Conservation (phyloP, 2,329 filamentous ascomycete genomes). For the Xylaria hypoxylon region DNA sequence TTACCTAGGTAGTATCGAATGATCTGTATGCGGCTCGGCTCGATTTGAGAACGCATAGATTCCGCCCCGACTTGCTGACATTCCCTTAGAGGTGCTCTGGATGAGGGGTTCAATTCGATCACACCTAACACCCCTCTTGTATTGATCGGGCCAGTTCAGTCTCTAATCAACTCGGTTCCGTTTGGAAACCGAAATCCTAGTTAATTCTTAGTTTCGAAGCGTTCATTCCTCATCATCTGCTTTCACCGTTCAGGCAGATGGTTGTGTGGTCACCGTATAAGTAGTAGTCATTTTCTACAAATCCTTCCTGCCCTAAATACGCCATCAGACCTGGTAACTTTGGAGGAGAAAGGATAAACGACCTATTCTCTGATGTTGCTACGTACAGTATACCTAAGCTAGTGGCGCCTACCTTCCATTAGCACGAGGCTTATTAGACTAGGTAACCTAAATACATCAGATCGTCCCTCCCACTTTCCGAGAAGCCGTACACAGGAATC, state of each 20-base stretch:
- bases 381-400: background rate
- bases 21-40: background rate
- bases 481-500: background rate
- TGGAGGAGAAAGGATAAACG: constrained; percentile 6
- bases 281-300: background rate
- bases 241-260: background rate
- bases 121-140: background rate
- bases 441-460: constrained; percentile 16
- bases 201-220: background rate
- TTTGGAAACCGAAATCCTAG: background rate
- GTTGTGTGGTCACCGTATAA: background rate
- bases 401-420: constrained; percentile 16
- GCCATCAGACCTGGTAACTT: background rate
- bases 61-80: background rate
- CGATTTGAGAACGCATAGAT: background rate
- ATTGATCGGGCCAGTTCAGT: background rate
- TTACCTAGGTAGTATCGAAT: background rate
- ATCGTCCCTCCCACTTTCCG: constrained; percentile 12
- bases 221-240: background rate
- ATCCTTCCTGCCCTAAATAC: background rate
- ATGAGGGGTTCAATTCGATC: background rate
- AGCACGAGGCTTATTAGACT: background rate
- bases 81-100: background rate
- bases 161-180: background rate
- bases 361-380: background rate